These are phyloP conservation scores for Phanerochaete carnosa DNA, from an alignment of 768 basidiomycete genomes.

Conservation along the genomic window DNA sequence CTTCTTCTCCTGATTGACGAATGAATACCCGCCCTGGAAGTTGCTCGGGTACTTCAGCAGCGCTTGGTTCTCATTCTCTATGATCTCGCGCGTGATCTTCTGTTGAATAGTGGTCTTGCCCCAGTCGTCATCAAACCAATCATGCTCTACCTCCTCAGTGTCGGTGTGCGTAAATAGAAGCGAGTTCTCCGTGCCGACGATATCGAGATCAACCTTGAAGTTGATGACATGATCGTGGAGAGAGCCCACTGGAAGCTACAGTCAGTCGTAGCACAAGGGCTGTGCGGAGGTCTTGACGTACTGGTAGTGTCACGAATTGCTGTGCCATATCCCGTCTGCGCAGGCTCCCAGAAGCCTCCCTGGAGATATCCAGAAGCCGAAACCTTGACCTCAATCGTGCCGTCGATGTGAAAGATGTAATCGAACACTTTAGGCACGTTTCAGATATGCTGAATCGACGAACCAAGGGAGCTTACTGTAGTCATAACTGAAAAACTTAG, in stretches of 20 bases:
- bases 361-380: constrained; percentile 71
- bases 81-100: constrained; percentile 43
- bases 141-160: constrained; percentile 45
- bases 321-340: constrained; percentile 49
- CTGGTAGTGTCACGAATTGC: constrained; percentile 55
- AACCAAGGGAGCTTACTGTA: constrained; percentile 38
- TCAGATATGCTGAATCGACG: not conserved
- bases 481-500: constrained; percentile 39
- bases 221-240: constrained; percentile 70
- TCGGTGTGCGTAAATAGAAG: constrained; percentile 47
- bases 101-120: constrained; percentile 53
- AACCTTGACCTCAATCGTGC: constrained; percentile 63
- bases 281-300: constrained; percentile 31
- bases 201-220: constrained; percentile 64
- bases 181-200: constrained; percentile 57
- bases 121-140: constrained; percentile 62
- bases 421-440: constrained; percentile 40
- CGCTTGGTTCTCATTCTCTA: constrained; percentile 50
- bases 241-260: constrained; percentile 46
- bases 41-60: constrained; percentile 50
- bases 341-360: constrained; percentile 54
- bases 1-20: constrained; percentile 49
- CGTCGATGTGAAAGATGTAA: constrained; percentile 63
- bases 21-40: constrained; percentile 53
- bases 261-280: not conserved